Base-by-base conservation (phyloP, 257 asterid genomes). In the Solanum sejunctum region DNA sequence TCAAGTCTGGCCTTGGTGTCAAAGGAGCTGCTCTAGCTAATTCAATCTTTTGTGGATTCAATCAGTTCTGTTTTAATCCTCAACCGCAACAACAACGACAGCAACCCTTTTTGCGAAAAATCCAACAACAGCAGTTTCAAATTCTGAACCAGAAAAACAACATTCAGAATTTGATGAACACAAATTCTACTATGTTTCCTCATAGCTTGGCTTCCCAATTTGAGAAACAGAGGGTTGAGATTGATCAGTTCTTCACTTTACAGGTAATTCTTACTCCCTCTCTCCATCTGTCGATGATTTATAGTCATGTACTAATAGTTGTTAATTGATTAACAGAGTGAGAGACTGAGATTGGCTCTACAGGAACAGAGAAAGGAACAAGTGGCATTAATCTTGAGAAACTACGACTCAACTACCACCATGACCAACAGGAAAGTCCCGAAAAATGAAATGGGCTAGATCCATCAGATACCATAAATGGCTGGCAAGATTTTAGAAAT, bases 291-390 rank as follows among this genome's bases (percentile, higher is more conserved):
- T 36, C 39, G 3, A 28, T 28, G 32, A 28, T 28, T 28, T 88
- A 28, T 28, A 28, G 28, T 28, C 28, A 4, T 36, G 45, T 55
- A 2, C 60, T 55, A 32, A 80, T 60, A 28, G 5, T 61, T 18
- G 12, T 21, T 28, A 28, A 10, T 10, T 56, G 80, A 26, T 56
- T 3, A 84, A 85, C 93, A 95, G 98, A 92, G 80, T 18, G 99
- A 95, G 88, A 88, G 91, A 55, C 75, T 92, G 87, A 90, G 93
- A 83, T 71, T 85, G 86, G 89, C 89, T 6, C 15, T 95, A 13
- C 92, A 89, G 49, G 97, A 91, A 51, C 93, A 95, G 39, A 84
- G 91, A 52, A 92, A 78, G 80, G 93, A 86, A 23, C 93, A 91
- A 54, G 5, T 75, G 5, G 45, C 87, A 0, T 11, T 85, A 2